Conservation (phyloP, 1,139 yeast species). For the Saccharomyces hybrid region DNA sequence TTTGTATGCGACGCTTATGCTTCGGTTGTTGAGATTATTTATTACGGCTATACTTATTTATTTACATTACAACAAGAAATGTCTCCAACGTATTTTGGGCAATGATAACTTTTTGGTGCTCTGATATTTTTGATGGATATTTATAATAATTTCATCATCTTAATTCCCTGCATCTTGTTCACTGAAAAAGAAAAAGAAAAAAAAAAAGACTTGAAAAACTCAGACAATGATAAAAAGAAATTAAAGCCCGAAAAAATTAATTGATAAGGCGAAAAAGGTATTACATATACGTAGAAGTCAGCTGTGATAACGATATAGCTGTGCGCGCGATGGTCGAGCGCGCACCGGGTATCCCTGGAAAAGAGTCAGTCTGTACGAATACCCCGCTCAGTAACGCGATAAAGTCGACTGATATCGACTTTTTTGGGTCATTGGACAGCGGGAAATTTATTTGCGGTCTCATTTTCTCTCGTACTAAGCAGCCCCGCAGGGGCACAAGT, state of each 20-base stretch:
- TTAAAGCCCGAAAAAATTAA: not conserved
- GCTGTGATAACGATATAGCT: not conserved
- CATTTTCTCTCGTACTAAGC: not conserved
- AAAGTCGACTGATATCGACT: not conserved
- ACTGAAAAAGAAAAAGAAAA: not conserved
- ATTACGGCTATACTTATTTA: not conserved
- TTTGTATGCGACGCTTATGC: not conserved
- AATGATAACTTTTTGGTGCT: not conserved
- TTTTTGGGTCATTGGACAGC: not conserved
- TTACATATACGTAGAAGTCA: not conserved
- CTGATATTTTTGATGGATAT: not conserved
- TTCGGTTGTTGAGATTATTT: not conserved
- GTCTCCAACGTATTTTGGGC: not conserved
- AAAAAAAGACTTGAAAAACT: not conserved
- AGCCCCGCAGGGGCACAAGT: not conserved
- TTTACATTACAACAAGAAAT: not conserved
- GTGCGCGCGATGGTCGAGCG: not conserved
- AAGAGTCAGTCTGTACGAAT: not conserved
- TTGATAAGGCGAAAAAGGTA: not conserved
- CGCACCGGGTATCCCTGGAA: not conserved
- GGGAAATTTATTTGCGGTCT: not conserved
- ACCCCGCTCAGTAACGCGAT: not conserved
- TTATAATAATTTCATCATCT: not conserved
- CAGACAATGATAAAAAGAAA: not conserved
- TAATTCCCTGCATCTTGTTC: not conserved